Percentiles rank a stretch among this genome's conserved stretches.
Evolutionary conservation across 441 rosid genomes (phyloP).

Genomic region (Mallotus repandus): DNA sequence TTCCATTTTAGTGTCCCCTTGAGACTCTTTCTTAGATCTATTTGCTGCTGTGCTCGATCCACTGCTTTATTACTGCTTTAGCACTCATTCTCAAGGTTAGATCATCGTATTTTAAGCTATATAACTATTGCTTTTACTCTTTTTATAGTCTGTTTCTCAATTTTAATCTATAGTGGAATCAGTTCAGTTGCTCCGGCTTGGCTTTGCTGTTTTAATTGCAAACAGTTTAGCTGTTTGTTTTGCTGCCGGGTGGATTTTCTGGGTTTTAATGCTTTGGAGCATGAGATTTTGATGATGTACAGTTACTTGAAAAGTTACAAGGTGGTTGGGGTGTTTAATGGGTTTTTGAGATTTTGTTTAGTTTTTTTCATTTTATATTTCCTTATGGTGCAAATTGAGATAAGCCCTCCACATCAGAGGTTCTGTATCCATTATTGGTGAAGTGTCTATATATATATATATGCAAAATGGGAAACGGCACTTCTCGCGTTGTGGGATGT

Average conservation of each 20-base stretch:
- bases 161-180: conserved; percentile 15
- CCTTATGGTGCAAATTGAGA: conserved; percentile 53
- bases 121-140: conserved; percentile 13
- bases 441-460: conserved; percentile 28
- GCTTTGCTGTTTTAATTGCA: conserved; percentile 15
- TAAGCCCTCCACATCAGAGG: conserved; percentile 47
- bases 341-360: conserved; percentile 45
- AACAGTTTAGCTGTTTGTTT: too few species aligned
- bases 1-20: conserved; percentile 37
- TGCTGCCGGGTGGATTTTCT: conserved; percentile 3
- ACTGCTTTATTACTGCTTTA: conserved; percentile 43
- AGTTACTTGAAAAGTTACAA: conserved; percentile 41
- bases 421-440: conserved; percentile 32
- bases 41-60: conserved; percentile 57
- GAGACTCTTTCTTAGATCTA: conserved; percentile 57
- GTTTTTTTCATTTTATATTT: conserved; percentile 44
- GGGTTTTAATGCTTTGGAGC: conserved; percentile 34
- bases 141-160: background rate
- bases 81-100: conserved; percentile 52
- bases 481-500: conserved; percentile 96
- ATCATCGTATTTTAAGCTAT: conserved; percentile 43
- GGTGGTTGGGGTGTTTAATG: conserved; percentile 63
- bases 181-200: conserved; percentile 14
- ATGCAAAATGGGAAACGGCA: conserved; percentile 77
- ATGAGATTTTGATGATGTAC: conserved; percentile 62